Evolutionary conservation across 352 stramenopile species (phyloP).

Genomic region (Pythium sukuiense): DNA sequence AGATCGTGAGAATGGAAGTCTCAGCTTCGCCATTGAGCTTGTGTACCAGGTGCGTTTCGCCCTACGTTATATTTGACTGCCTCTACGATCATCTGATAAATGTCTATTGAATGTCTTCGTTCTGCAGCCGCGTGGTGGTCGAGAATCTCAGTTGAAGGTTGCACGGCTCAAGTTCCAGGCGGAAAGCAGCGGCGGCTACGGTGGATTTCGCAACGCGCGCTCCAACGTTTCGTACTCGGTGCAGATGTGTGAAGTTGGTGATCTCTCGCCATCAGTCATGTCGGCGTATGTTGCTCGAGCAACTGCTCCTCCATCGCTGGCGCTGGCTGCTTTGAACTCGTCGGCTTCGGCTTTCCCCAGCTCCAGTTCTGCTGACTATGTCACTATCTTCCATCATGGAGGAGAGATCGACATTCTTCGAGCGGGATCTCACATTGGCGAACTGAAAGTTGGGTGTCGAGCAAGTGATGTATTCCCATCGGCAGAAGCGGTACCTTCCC

Average conservation of each 20-base stretch:
- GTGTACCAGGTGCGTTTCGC: constrained; percentile 39
- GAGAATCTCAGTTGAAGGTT: constrained; percentile 48
- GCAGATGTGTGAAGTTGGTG: constrained; percentile 54
- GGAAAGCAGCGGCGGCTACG: constrained; percentile 29
- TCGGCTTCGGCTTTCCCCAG: not conserved
- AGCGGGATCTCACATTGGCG: constrained; percentile 8
- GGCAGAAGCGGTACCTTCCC: not conserved
- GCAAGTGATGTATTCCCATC: constrained; percentile 1
- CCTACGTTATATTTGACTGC: not conserved
- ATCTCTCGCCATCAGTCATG: constrained; percentile 53
- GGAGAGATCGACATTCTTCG: constrained; percentile 19
- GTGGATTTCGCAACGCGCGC: constrained; percentile 20
- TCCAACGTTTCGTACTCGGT: constrained; percentile 41
- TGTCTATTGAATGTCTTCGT: not conserved
- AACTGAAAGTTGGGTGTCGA: constrained; percentile 6
- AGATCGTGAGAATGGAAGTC: constrained; percentile 57
- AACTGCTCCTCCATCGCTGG: not conserved
- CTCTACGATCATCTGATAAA: not conserved
- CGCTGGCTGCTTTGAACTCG: constrained; percentile 1
- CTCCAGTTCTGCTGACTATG: not conserved
- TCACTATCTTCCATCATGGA: constrained; percentile 4
- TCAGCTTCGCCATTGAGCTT: constrained; percentile 58
- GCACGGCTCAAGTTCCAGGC: constrained; percentile 61
- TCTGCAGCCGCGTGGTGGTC: constrained; percentile 28
- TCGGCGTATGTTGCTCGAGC: constrained; percentile 1